Conservation (phyloP, 2,329 filamentous ascomycete species). For the Atkinsonella hypoxylon region DNA sequence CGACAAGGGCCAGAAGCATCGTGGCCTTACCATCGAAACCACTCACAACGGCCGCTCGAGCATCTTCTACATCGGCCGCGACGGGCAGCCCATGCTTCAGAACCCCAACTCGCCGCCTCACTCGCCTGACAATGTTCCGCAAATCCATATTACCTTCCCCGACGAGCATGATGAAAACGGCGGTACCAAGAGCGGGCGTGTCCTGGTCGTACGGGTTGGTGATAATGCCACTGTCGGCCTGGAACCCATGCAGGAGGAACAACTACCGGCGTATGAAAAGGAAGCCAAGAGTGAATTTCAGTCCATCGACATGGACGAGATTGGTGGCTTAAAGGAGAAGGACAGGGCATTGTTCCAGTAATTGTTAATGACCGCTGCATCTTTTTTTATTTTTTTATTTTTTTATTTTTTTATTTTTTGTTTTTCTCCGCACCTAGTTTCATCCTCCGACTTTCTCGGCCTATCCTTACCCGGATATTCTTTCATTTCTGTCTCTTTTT, state of each 20-base stretch:
- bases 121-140: conserved; percentile 73
- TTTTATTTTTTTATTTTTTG: too few species aligned
- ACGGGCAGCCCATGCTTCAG: conserved; percentile 61
- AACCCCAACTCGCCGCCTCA: conserved; percentile 65
- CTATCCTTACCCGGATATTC: conserved; percentile 3
- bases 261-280: conserved; percentile 81
- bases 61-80: conserved; percentile 67
- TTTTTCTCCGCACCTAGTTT: conserved; percentile 8
- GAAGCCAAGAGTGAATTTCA: conserved; percentile 72
- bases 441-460: conserved; percentile 5
- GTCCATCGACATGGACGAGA: conserved; percentile 86
- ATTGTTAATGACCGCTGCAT: conserved; percentile 3
- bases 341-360: conserved; percentile 33
- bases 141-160: conserved; percentile 97
- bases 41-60: conserved; percentile 47
- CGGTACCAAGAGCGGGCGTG: conserved; percentile 69
- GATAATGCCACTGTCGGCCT: conserved; percentile 77
- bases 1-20: conserved; percentile 39
- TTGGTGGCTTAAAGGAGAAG: conserved; percentile 92
- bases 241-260: conserved; percentile 70
- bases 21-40: conserved; percentile 47
- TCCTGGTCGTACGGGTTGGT: conserved; percentile 83
- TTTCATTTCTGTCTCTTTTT: conserved; percentile 2
- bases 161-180: conserved; percentile 84
- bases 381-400: too few species aligned